A percentile compares a stretch with the other conserved stretches of the same genome.
phyloP scores from a whole-genome alignment of 208 protist genomes.

The Trypanosoma boissoni region DNA sequence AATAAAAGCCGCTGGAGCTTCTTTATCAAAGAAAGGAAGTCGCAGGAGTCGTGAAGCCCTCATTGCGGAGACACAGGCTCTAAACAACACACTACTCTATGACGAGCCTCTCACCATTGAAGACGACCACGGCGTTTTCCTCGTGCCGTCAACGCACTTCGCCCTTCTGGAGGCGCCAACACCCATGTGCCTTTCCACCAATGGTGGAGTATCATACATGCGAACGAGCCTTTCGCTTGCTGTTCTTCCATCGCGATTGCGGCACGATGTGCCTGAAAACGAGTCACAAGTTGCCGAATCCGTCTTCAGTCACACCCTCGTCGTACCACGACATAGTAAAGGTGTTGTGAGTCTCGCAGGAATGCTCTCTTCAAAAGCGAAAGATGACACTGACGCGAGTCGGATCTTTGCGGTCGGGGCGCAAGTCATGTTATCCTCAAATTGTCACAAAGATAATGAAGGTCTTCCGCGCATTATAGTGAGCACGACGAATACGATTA shows the following conservation, averaged over 20 bases:
- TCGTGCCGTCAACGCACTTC: slow-evolving; percentile 44
- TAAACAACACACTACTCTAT: slow-evolving; percentile 58
- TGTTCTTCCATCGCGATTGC: slow-evolving; percentile 40
- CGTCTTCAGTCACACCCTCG: slow-evolving; percentile 49
- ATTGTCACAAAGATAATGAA: slow-evolving; percentile 45
- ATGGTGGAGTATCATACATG: slow-evolving; percentile 42
- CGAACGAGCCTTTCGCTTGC: slow-evolving; percentile 32
- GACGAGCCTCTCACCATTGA: slow-evolving; percentile 48
- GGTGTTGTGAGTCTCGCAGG: slow-evolving; percentile 48
- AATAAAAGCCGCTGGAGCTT: not conserved
- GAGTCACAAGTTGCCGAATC: slow-evolving; percentile 37
- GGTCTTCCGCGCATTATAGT: slow-evolving; percentile 42
- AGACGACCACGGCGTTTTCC: slow-evolving; percentile 58
- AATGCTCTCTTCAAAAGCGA: slow-evolving; percentile 2
- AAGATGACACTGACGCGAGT: not conserved
- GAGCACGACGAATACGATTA: slow-evolving; percentile 29
- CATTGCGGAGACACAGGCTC: slow-evolving; percentile 23
- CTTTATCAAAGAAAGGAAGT: slow-evolving; percentile 2
- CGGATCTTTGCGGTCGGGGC: slow-evolving; percentile 27
- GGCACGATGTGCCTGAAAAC: slow-evolving; percentile 32
- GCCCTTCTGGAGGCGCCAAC: slow-evolving; percentile 15
- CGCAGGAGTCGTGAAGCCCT: not conserved
- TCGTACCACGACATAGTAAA: slow-evolving; percentile 44
- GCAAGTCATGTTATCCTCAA: slow-evolving; percentile 46
- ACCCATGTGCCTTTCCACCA: slow-evolving; percentile 47